Base-by-base conservation (phyloP, 2,329 filamentous ascomycete genomes). In the Colletotrichum lindemuthianum region DNA sequence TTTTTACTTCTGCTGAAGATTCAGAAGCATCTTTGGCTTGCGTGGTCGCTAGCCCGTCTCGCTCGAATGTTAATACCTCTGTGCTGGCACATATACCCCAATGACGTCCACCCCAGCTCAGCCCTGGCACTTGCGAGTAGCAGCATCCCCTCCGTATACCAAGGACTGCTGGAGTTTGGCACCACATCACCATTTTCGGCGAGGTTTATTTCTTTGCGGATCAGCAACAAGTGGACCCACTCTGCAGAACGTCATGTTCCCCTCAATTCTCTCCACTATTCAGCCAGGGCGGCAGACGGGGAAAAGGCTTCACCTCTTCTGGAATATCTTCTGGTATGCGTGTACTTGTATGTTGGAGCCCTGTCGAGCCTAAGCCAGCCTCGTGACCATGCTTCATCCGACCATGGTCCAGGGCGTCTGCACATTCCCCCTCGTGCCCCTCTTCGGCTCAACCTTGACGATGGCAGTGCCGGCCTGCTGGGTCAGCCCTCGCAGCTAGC, bases 81-180 rank as follows among this genome's bases (percentile, higher is more conserved):
- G 32, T 39, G 33, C 32, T 55, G 49, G 56, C 60, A 64, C 56
- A 64, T 54, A 60, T 60, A 60, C n/a, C 56, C 49, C 58, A 16
- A 61, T 65, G 61, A 61, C 58, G 58, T 56, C 32, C 44, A 41
- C 40, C 44, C 49, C 37, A 45, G 48, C 16, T 39, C 43, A 12
- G 37, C 34, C 44, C 44, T 45, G 15, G 36, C 54, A 63, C 24
- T 24, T 24, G 24, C 24, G 24, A 24, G 24, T 24, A 24, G 24
- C 24, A 24, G 24, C 24, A 24, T 24, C 24, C 24, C 24, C 24
- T 24, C 4, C 24, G 24, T 24, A 24, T 24, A 24, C 24, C 24
- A 24, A 24, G 24, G 24, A 24, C 24, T 24, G 24, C 24, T 24
- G 24, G 24, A 24, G 24, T 24, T 24, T 24, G 24, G 24, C 24